phyloP scores from a whole-genome alignment of 345 rosid genomes.

The Linum usitatissimum region DNA sequence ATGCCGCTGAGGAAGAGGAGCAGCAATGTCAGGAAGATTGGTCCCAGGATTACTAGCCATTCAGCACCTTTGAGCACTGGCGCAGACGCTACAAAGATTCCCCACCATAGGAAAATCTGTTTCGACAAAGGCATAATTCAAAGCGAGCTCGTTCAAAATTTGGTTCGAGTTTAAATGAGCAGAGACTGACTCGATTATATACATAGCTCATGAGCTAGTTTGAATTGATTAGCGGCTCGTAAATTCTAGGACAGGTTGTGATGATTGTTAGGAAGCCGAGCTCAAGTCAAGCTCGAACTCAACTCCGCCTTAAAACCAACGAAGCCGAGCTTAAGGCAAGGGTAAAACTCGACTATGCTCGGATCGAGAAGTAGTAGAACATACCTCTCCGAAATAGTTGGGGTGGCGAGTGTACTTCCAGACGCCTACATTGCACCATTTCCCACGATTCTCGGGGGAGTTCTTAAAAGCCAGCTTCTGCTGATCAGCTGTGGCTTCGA shows the following conservation, averaged over 20 bases:
- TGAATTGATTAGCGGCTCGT: too few species aligned
- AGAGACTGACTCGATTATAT: too few species aligned
- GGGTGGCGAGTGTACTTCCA: conserved; percentile 90
- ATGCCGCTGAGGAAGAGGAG: conserved; percentile 86
- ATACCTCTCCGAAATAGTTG: conserved; percentile 92
- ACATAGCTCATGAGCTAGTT: too few species aligned
- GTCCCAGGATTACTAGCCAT: conserved; percentile 80
- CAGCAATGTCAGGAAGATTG: conserved; percentile 65
- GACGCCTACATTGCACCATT: conserved; percentile 71
- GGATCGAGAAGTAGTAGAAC: conserved; percentile 1
- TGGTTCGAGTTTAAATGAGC: too few species aligned
- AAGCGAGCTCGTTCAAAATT: too few species aligned
- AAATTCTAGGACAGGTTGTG: background rate
- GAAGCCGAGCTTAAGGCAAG: background rate
- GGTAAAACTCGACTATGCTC: background rate
- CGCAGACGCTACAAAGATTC: conserved; percentile 59
- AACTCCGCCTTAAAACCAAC: too few species aligned
- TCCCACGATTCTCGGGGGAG: conserved; percentile 65
- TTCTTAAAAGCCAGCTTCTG: conserved; percentile 76
- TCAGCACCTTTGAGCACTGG: conserved; percentile 67
- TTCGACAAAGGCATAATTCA: background rate
- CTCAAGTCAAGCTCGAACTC: background rate
- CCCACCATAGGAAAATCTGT: conserved; percentile 94
- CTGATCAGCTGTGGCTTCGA: conserved; percentile 81
- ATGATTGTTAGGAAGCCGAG: background rate